phyloP scores from a whole-genome alignment of 2,329 filamentous ascomycete species.

The Aureobasidium sp. region DNA sequence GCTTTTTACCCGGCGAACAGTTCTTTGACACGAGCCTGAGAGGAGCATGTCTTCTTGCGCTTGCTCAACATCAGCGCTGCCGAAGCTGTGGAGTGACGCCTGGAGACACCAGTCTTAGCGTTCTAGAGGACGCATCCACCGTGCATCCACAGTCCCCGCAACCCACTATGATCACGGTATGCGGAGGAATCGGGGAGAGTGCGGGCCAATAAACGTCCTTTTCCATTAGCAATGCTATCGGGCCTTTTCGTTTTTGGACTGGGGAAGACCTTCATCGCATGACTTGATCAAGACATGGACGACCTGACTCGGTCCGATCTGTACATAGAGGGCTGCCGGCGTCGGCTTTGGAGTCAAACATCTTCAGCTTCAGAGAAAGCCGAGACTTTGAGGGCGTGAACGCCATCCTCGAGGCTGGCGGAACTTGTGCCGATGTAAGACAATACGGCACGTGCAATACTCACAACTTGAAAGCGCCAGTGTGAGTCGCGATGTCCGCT shows the following conservation, averaged over 20 bases:
- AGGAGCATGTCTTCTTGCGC: too few species aligned
- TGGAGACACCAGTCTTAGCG: too few species aligned
- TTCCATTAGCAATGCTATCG: slow-evolving; percentile 14
- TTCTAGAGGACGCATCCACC: not conserved
- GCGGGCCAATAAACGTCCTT: slow-evolving; percentile 2
- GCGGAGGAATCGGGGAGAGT: too few species aligned
- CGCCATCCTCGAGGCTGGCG: slow-evolving; percentile 14
- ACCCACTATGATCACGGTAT: slow-evolving; percentile 1
- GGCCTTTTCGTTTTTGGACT: not conserved
- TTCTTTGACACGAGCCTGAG: too few species aligned
- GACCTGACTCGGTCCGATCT: slow-evolving; percentile 11
- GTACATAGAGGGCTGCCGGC: not conserved
- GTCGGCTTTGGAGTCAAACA: not conserved
- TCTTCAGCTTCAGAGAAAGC: not conserved
- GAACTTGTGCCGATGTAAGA: slow-evolving; percentile 9
- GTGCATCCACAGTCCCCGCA: slow-evolving; percentile 6
- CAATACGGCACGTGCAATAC: slow-evolving; percentile 1
- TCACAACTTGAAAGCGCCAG: slow-evolving; percentile 17
- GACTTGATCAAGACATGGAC: not conserved
- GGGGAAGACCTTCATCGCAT: not conserved
- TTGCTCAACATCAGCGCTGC: too few species aligned
- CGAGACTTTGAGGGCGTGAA: not conserved
- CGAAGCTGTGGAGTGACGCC: too few species aligned
- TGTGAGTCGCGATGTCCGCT: slow-evolving; percentile 16
- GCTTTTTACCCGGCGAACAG: not conserved